Evolutionary conservation across 2,329 filamentous ascomycete genomes (phyloP).

Genomic region (Colletotrichum navitas): DNA sequence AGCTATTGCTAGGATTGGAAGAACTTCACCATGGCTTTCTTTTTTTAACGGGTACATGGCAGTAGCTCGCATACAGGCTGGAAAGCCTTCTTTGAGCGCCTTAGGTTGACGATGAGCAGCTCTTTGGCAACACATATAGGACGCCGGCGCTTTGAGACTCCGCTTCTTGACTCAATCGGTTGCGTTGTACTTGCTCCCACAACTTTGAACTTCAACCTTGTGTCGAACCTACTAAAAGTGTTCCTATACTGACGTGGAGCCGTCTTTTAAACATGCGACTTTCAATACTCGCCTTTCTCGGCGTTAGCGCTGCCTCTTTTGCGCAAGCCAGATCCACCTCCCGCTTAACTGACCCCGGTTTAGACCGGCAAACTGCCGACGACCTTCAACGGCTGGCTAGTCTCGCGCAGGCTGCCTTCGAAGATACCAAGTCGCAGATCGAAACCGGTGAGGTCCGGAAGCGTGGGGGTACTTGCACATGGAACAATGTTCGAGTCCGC

Average conservation of each 20-base stretch:
- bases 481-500: conserved; percentile 48
- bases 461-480: conserved; percentile 43
- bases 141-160: too few relatives aligned
- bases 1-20: neutral
- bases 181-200: neutral
- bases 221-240: neutral
- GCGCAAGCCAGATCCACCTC: conserved; percentile 36
- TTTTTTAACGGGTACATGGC: neutral
- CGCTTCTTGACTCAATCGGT: neutral
- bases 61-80: neutral
- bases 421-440: conserved; percentile 44
- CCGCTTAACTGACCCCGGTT: neutral
- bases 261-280: neutral
- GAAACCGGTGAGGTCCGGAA: conserved; percentile 40
- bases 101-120: neutral
- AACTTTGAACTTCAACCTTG: neutral
- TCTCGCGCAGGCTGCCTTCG: conserved; percentile 42
- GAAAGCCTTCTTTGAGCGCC: neutral
- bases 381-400: conserved; percentile 20
- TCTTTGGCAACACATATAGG: too few relatives aligned
- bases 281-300: neutral
- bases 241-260: neutral
- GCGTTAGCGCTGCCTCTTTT: conserved; percentile 5
- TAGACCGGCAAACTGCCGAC: neutral
- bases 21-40: conserved; percentile 1